phyloP scores from a whole-genome alignment of 2,329 filamentous ascomycete genomes.

The Nannizziopsis barbatae region DNA sequence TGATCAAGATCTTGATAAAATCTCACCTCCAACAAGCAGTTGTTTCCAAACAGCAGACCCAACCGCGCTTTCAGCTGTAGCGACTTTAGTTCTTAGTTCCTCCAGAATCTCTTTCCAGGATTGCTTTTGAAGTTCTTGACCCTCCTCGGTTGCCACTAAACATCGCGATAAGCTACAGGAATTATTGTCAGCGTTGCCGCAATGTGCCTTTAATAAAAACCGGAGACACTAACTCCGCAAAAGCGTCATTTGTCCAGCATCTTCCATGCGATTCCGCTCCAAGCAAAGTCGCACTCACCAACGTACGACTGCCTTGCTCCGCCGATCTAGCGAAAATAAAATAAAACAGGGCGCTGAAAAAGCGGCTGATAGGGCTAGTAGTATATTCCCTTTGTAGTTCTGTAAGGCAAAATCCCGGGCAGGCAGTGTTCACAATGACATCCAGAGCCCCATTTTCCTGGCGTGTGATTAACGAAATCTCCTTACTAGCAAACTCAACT shows the following conservation, averaged over 20 bases:
- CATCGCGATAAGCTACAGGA: constrained; percentile 8
- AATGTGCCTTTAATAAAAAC: background rate
- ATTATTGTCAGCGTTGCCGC: background rate
- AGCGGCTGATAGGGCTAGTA: constrained; percentile 26
- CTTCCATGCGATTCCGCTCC: constrained; percentile 35
- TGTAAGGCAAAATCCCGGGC: constrained; percentile 36
- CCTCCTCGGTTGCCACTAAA: constrained; percentile 9
- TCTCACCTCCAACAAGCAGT: background rate
- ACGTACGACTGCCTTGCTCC: constrained; percentile 35
- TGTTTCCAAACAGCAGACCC: background rate
- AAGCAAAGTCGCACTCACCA: constrained; percentile 34
- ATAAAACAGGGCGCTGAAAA: constrained; percentile 27
- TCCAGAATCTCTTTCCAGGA: constrained; percentile 13
- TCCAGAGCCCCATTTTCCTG: constrained; percentile 27
- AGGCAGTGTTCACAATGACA: constrained; percentile 37
- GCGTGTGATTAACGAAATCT: constrained; percentile 24
- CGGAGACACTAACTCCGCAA: constrained; percentile 12
- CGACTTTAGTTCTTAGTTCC: constrained; percentile 9
- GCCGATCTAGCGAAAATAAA: constrained; percentile 33
- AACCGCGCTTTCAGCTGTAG: background rate
- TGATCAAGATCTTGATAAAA: constrained; percentile 2
- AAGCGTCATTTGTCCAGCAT: constrained; percentile 31
- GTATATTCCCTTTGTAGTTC: constrained; percentile 33
- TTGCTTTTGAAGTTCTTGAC: constrained; percentile 5
- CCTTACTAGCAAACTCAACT: constrained; percentile 34